Evolutionary conservation across 345 rosid genomes (phyloP).

Genomic region (Salix arbutifolia): DNA sequence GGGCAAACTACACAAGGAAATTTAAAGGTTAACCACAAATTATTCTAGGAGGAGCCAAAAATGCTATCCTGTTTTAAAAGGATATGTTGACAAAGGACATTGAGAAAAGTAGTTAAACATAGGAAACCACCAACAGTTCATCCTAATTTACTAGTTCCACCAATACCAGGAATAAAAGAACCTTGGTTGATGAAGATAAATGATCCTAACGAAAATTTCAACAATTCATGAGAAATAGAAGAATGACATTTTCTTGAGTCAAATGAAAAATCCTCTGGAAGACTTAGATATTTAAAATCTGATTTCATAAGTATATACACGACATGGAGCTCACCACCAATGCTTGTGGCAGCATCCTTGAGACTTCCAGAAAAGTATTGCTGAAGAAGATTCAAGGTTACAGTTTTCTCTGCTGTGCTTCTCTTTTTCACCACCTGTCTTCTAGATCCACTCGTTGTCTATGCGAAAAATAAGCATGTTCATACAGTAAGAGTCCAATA

Average conservation of each 20-base stretch:
- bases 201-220: background rate
- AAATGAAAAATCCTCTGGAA: background rate
- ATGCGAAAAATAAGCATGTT: slow-evolving; percentile 5
- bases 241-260: background rate
- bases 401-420: slow-evolving; percentile 76
- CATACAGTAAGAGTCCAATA: background rate
- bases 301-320: background rate
- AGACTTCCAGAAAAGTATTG: slow-evolving; percentile 84
- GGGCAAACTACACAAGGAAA: slow-evolving; percentile 68
- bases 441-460: slow-evolving; percentile 43
- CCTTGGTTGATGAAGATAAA: background rate
- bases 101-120: background rate
- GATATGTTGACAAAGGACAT: background rate
- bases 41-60: background rate
- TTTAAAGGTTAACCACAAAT: slow-evolving; percentile 2
- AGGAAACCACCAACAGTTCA: background rate
- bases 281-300: background rate
- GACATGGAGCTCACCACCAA: slow-evolving; percentile 58
- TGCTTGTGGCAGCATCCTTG: slow-evolving; percentile 87
- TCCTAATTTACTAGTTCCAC: background rate
- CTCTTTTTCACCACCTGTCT: slow-evolving; percentile 59
- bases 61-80: background rate
- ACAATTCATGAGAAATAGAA: no score
- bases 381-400: slow-evolving; percentile 74
- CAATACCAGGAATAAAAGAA: background rate